Conservation (phyloP, 2,329 filamentous ascomycete species). For the Epichloe hybrida region DNA sequence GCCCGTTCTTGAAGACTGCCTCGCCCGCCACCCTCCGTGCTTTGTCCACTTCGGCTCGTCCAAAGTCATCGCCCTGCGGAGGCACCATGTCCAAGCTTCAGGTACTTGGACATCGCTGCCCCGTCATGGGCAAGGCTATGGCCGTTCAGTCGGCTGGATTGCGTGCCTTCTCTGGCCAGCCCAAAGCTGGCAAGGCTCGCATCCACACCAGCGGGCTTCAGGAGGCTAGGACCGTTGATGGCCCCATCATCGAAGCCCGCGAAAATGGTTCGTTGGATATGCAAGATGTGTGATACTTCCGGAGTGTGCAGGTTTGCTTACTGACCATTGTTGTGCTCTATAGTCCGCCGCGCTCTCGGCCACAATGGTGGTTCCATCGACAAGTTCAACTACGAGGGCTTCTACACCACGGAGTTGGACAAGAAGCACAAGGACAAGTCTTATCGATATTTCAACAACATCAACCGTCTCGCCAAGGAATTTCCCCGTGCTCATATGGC, state of each 20-base stretch:
- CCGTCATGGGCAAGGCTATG: conserved; percentile 96
- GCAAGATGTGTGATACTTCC: background rate
- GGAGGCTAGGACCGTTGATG: conserved; percentile 65
- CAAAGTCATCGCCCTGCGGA: conserved; percentile 60
- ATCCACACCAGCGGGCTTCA: conserved; percentile 70
- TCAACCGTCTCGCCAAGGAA: conserved; percentile 92
- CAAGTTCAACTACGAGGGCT: conserved; percentile 82
- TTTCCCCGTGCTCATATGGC: conserved; percentile 92
- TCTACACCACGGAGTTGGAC: conserved; percentile 78
- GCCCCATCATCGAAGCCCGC: conserved; percentile 31
- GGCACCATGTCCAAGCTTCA: conserved; percentile 96
- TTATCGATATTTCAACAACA: conserved; percentile 99
- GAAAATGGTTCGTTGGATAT: conserved; percentile 33
- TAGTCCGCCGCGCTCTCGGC: conserved; percentile 1
- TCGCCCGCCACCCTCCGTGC: conserved; percentile 84
- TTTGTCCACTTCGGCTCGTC: conserved; percentile 60
- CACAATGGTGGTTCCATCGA: conserved; percentile 16
- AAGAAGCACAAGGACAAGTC: conserved; percentile 99
- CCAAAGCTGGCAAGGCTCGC: conserved; percentile 49
- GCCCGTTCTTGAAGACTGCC: conserved; percentile 91
- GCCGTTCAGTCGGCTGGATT: conserved; percentile 61
- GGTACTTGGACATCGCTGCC: conserved; percentile 85
- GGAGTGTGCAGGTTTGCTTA: background rate
- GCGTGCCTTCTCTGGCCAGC: conserved; percentile 36
- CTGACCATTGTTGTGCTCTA: background rate